These are phyloP conservation scores for Friedmanniomyces simplex DNA, from an alignment of 495 filamentous ascomycete species.

Conservation along the genomic window DNA sequence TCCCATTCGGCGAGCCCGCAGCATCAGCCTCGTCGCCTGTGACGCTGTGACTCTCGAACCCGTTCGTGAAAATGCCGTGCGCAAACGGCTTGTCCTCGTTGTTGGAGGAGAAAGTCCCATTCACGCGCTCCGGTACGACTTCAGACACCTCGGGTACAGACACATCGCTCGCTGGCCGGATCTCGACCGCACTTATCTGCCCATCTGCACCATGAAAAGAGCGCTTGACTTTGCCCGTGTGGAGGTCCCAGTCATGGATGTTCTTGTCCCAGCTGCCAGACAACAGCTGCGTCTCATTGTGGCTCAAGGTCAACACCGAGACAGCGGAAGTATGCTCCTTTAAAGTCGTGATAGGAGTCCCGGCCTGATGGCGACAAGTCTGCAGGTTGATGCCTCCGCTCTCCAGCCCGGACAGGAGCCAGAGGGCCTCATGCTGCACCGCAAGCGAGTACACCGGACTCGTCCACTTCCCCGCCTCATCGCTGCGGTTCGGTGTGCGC, in stretches of 20 bases:
- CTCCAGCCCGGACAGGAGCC: constrained; percentile 83
- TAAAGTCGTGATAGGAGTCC: constrained; percentile 70
- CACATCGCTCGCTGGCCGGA: constrained; percentile 64
- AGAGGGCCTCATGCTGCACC: constrained; percentile 77
- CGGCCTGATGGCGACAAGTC: constrained; percentile 90
- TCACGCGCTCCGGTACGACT: constrained; percentile 40
- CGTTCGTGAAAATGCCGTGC: constrained; percentile 44
- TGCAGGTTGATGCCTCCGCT: constrained; percentile 88
- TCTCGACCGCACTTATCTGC: constrained; percentile 82
- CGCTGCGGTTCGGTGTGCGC: constrained; percentile 23
- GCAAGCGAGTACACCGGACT: constrained; percentile 93
- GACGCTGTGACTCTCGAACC: constrained; percentile 35
- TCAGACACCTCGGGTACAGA: constrained; percentile 64
- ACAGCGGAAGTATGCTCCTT: constrained; percentile 85
- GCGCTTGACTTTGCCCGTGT: constrained; percentile 68
- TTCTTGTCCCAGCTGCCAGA: constrained; percentile 96
- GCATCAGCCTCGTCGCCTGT: constrained; percentile 32
- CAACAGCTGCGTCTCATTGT: constrained; percentile 77
- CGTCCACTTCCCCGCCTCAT: constrained; percentile 43
- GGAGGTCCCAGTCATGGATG: constrained; percentile 89
- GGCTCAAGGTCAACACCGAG: constrained; percentile 69
- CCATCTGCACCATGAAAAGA: constrained; percentile 64
- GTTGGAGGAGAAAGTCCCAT: constrained; percentile 60
- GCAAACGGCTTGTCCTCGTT: constrained; percentile 39
- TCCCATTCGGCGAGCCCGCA: constrained; percentile 57